Evolutionary conservation across 1,284 basidiomycete species (phyloP).

Genomic region (Papiliotrema flavescens): DNA sequence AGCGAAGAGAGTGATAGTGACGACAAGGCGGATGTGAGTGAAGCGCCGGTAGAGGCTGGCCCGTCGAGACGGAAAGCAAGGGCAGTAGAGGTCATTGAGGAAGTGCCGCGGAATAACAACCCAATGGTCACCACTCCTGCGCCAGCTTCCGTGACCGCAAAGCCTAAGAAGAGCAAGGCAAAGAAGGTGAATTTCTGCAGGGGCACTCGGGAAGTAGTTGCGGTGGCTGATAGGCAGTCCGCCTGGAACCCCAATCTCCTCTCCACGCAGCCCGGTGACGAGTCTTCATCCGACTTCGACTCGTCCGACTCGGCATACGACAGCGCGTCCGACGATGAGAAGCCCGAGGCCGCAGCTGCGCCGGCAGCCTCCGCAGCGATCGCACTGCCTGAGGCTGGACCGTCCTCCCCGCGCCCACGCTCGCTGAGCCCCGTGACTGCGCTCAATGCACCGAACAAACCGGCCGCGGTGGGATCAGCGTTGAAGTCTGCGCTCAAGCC

Average conservation of each 20-base stretch:
- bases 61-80: slow-evolving; percentile 54
- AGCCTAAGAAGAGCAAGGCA: slow-evolving; percentile 8
- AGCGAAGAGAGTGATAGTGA: slow-evolving; percentile 50
- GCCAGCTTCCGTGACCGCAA: slow-evolving; percentile 3
- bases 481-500: slow-evolving; percentile 1
- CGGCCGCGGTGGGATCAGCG: slow-evolving; percentile 3
- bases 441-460: not conserved
- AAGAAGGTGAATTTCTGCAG: slow-evolving; percentile 26
- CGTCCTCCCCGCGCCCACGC: not conserved
- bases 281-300: slow-evolving; percentile 44
- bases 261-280: slow-evolving; percentile 23
- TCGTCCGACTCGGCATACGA: slow-evolving; percentile 47
- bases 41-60: slow-evolving; percentile 46
- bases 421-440: not conserved
- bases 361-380: not conserved
- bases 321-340: slow-evolving; percentile 8
- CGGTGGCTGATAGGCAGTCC: slow-evolving; percentile 2
- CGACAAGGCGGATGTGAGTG: slow-evolving; percentile 53
- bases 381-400: not conserved
- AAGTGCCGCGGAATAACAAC: slow-evolving; percentile 26
- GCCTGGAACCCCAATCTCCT: slow-evolving; percentile 42
- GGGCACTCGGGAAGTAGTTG: not conserved
- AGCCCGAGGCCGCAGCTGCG: not conserved
- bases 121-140: slow-evolving; percentile 37
- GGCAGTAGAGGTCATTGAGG: slow-evolving; percentile 64